Evolutionary conservation across 306 rosid species (phyloP), one percentile per base, ranked within the genome.

Genomic region (Mimosa pudica): DNA sequence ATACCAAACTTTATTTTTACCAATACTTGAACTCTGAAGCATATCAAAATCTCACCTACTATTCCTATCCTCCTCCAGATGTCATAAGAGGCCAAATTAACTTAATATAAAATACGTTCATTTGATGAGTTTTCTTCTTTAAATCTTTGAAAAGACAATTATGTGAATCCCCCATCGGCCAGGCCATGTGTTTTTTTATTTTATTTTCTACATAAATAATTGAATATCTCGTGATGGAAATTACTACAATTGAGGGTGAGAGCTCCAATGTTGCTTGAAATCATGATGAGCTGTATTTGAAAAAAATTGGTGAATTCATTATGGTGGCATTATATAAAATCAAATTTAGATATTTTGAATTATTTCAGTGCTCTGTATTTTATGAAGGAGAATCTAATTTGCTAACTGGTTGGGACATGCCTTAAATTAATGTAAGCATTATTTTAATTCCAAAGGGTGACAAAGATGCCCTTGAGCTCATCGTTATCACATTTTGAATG

Each of bases 41-140:
- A 76, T 68, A 82, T 87, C 85, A 90, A 78, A 63, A 84, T 73
- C 82, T 74, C 82, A 92, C 87, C 88, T 74, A 77, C 87, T 87
- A 24, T 10, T 55, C 6, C 13, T 20, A 8, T 55, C 8, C 13
- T 12, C 70, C 71, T 62, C 61, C 74, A 62, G 70, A 17, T 66
- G 62, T 44, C 73, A 47, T 49, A 48, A 55, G 58, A 77, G 46
- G 60, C 32, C 71, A 75, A 84, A 79, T 8, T 58, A 57, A 66
- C 46, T 77, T 55, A 74, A 67, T 58, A 80, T 4, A 57, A 18
- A 57, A 57, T 0, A 57, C 1, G 8, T 35, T 38, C 55, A 47
- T 73, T 72, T 24, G 16, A 75, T 71, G 54, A 78, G 41, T 54
- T 66, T 73, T 81, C 76, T 75, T 77, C 73, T 79, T 76, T 44